These are phyloP conservation scores for Inonotus hispidus DNA, from an alignment of 1,284 basidiomycete species.

Conservation along the genomic window DNA sequence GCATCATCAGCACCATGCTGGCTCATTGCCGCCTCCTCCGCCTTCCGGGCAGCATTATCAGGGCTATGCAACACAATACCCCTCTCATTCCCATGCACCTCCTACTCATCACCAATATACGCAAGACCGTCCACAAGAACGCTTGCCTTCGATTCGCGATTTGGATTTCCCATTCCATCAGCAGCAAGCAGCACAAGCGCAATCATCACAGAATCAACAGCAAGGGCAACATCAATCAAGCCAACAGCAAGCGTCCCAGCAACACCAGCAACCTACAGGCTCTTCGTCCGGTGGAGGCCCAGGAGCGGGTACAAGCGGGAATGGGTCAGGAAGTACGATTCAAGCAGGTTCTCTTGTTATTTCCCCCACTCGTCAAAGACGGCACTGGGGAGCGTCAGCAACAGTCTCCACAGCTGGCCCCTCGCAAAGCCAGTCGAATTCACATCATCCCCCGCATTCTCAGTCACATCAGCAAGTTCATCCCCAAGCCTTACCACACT, in stretches of 20 bases:
- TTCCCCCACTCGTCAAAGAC: neutral
- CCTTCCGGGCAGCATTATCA: constrained; percentile 33
- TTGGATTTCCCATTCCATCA: constrained; percentile 16
- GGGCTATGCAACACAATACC: constrained; percentile 24
- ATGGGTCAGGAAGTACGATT: neutral
- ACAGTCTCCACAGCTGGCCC: neutral
- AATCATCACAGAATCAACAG: constrained; percentile 11
- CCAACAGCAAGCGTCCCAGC: neutral
- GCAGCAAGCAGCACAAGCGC: constrained; percentile 10
- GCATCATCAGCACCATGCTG: constrained; percentile 22
- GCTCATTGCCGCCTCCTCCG: constrained; percentile 34
- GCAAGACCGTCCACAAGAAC: constrained; percentile 22
- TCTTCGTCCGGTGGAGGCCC: constrained; percentile 11
- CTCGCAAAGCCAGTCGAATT: neutral
- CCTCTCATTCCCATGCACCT: constrained; percentile 19
- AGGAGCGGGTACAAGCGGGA: neutral
- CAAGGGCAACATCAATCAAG: constrained; percentile 9
- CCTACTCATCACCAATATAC: neutral
- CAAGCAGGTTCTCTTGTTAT: neutral
- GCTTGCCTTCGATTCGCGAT: constrained; percentile 20
- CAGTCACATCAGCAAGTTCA: neutral
- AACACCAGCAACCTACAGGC: constrained; percentile 16
- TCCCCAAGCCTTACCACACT: too few relatives aligned
- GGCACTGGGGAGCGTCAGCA: neutral
- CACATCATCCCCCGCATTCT: neutral